phyloP scores from a whole-genome alignment of 1,139 yeast genomes.

The Saccharomycopsis crataegensis region DNA sequence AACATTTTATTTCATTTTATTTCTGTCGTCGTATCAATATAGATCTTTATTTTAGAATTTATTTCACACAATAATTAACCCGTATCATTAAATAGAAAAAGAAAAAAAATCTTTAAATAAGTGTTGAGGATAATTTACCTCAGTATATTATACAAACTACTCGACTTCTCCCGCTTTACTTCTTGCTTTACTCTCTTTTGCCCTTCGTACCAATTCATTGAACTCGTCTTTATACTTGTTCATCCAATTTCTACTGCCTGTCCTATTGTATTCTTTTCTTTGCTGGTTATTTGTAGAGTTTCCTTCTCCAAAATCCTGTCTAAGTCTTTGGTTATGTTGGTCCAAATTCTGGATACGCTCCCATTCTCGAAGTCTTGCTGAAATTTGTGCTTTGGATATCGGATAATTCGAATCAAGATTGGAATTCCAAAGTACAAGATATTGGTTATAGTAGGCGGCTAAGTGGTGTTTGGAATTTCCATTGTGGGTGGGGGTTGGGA shows the following conservation, averaged over 20 bases:
- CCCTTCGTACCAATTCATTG: conserved; percentile 1
- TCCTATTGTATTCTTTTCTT: neutral
- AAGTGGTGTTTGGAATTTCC: neutral
- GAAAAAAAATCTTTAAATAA: too few relatives aligned
- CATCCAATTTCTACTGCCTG: neutral
- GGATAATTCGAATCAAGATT: conserved; percentile 14
- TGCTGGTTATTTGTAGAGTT: neutral
- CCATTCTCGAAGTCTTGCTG: conserved; percentile 8
- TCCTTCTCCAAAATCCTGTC: conserved; percentile 1
- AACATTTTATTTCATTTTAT: too few relatives aligned
- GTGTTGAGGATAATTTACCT: too few relatives aligned
- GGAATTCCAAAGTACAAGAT: conserved; percentile 8
- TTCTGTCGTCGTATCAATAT: too few relatives aligned
- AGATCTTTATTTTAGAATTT: too few relatives aligned
- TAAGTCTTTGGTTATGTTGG: conserved; percentile 4
- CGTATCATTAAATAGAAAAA: too few relatives aligned
- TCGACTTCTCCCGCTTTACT: too few relatives aligned
- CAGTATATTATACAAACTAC: too few relatives aligned
- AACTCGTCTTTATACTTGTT: conserved; percentile 5
- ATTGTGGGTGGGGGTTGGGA: neutral
- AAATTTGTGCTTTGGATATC: neutral
- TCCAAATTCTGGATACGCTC: conserved; percentile 3
- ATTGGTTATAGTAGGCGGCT: conserved; percentile 4
- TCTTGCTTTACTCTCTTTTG: neutral
- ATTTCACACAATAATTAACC: too few relatives aligned